A percentile compares a stretch with the other conserved stretches of the same genome.
Evolutionary conservation across 2,329 filamentous ascomycete species (phyloP).

Genomic region (Diaporthe eres): DNA sequence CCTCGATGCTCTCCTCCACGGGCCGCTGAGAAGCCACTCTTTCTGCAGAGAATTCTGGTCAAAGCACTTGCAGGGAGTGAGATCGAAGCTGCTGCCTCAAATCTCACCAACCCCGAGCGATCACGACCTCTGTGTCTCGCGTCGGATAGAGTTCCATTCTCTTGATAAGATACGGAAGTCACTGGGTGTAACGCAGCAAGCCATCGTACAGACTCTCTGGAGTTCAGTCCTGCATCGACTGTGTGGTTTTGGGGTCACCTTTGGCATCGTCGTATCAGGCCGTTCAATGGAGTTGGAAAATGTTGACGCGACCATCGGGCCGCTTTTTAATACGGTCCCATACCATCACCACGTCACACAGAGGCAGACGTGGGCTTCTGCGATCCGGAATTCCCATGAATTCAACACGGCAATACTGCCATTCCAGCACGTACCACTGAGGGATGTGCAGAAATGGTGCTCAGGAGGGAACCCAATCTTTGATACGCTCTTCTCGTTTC

Average conservation of each 20-base stretch:
- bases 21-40: slow-evolving; percentile 70
- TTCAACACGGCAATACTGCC: slow-evolving; percentile 78
- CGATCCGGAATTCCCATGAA: slow-evolving; percentile 76
- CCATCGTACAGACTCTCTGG: slow-evolving; percentile 84
- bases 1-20: slow-evolving; percentile 75
- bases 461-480: slow-evolving; percentile 75
- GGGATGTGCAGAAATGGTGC: slow-evolving; percentile 86
- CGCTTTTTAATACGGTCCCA: slow-evolving; percentile 91
- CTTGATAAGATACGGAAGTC: slow-evolving; percentile 68
- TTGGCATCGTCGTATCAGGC: slow-evolving; percentile 86
- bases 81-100: slow-evolving; percentile 44
- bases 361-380: slow-evolving; percentile 68
- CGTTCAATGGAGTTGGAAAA: slow-evolving; percentile 77
- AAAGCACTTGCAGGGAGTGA: slow-evolving; percentile 61
- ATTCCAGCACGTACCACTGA: slow-evolving; percentile 84
- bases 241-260: slow-evolving; percentile 62
- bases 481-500: slow-evolving; percentile 87
- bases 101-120: slow-evolving; percentile 38
- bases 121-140: slow-evolving; percentile 44
- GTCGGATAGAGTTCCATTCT: slow-evolving; percentile 53
- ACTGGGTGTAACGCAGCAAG: slow-evolving; percentile 83
- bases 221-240: slow-evolving; percentile 70
- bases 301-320: slow-evolving; percentile 79
- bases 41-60: slow-evolving; percentile 75
- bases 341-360: slow-evolving; percentile 67